A percentile compares a stretch with the other conserved stretches of the same genome.
phyloP scores from a whole-genome alignment of 2,329 filamentous ascomycete genomes.

The Cladosporium halotolerans region DNA sequence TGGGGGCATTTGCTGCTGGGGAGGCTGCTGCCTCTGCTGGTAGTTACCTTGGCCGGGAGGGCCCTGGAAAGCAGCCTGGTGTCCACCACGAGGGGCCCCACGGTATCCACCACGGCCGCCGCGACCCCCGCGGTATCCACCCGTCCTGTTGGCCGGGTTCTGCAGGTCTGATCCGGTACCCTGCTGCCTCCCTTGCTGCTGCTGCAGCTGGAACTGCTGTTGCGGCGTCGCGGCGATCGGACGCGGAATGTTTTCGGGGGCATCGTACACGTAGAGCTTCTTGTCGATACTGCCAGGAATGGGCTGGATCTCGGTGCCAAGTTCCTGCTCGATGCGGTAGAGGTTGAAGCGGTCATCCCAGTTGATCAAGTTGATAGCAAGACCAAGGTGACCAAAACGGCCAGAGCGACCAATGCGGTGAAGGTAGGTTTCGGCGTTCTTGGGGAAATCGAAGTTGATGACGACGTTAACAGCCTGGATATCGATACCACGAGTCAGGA shows the following conservation, averaged over 20 bases:
- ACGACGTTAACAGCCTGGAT: slow-evolving; percentile 99
- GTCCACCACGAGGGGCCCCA: slow-evolving; percentile 23
- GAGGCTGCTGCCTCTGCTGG: slow-evolving; percentile 21
- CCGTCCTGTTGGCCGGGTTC: slow-evolving; percentile 30
- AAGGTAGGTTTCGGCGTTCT: slow-evolving; percentile 97
- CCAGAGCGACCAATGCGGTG: slow-evolving; percentile 97
- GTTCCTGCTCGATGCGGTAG: slow-evolving; percentile 95
- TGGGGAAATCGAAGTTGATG: slow-evolving; percentile 99
- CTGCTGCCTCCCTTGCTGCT: slow-evolving; percentile 26
- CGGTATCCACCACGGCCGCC: slow-evolving; percentile 28
- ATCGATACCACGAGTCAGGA: slow-evolving; percentile 96
- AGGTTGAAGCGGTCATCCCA: slow-evolving; percentile 99
- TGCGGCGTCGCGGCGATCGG: slow-evolving; percentile 57
- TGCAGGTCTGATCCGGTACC: slow-evolving; percentile 30
- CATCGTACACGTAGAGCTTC: slow-evolving; percentile 96
- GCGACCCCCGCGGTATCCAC: slow-evolving; percentile 27
- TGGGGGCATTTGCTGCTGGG: slow-evolving; percentile 21
- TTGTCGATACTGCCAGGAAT: slow-evolving; percentile 94
- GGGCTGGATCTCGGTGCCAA: slow-evolving; percentile 96
- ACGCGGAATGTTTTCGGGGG: slow-evolving; percentile 87
- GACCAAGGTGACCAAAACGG: slow-evolving; percentile 90
- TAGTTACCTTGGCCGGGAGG: slow-evolving; percentile 26
- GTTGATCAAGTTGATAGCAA: slow-evolving; percentile 98
- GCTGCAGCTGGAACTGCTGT: slow-evolving; percentile 22
- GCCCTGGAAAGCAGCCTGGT: slow-evolving; percentile 25